phyloP scores from a whole-genome alignment of 75 land plant genomes.

The Pinus tabuliformis region DNA sequence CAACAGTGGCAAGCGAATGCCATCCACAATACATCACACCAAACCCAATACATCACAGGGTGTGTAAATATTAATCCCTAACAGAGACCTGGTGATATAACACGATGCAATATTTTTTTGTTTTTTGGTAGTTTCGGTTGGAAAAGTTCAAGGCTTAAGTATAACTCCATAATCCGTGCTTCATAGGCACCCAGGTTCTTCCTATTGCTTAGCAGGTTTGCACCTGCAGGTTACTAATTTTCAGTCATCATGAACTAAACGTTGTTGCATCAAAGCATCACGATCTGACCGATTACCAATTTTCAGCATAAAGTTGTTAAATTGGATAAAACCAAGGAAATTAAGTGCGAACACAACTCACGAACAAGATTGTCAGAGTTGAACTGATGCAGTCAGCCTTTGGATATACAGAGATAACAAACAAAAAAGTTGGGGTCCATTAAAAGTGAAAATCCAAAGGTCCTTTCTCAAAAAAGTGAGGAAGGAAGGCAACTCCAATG shows the following conservation, averaged over 20 bases:
- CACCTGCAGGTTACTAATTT: no score
- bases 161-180: no score
- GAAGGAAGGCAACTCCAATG: background rate
- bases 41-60: background rate
- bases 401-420: background rate
- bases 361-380: background rate
- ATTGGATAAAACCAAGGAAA: background rate
- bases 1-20: background rate
- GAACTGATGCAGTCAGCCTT: background rate
- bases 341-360: background rate
- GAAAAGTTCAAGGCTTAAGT: no score
- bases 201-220: no score
- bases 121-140: no score
- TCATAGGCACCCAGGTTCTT: no score
- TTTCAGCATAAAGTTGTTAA: background rate
- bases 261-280: no score
- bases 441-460: background rate
- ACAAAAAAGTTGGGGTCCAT: background rate
- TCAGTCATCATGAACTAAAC: no score
- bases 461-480: background rate
- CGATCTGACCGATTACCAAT: background rate
- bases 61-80: background rate
- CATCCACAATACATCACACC: background rate
- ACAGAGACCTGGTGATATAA: background rate
- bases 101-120: no score